Base-by-base conservation (phyloP, 495 filamentous ascomycete genomes). In the Penicillium waksmanii region DNA sequence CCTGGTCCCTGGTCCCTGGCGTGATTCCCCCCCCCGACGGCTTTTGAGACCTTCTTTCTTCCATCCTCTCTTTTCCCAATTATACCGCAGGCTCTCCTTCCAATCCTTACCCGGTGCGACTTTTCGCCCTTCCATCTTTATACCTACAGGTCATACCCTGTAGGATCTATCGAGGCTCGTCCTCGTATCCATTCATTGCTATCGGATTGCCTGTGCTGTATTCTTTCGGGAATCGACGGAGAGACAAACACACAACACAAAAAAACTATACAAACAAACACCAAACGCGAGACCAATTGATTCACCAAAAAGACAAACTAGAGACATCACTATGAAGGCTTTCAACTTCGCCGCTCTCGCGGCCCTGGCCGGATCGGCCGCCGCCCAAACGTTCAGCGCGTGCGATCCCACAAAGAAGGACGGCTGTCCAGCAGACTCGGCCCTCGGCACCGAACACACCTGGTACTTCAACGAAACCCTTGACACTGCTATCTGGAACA, bases 401-500 rank as follows among this genome's bases (percentile, higher is more conserved):
- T 96, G 91, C 80, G 81, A 91, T 63, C 73, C 91, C 80, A 40
- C 78, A 55, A 82, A 91, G 55, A 73, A 74, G 52, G 77, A 80
- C 3, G 42, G 42, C 9, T 94, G 91, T 66, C 84, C 89, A 3
- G 63, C 85, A 12, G 80, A 93, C 69, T 79, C 85, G 3, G 91
- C 88, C 44, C 77, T 96, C n/a, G 83, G 85, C 57, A 85, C 84
- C 31, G 74, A 77, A 40, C 70, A 82, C 66, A 83, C 80, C 58
- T 86, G 80, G 73, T 75, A 84, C 68, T 87, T 93, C 76, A 85
- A 85, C 38, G 80, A 81, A 5, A 79, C 79, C 3, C 68, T 80
- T 35, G 75, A 84, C 43, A 63, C 70, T 47, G 70, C 69, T 10
- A 79, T 81, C 38, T 94, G 88, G 84, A 88, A 87, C 60, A 83